phyloP scores from a whole-genome alignment of 495 filamentous ascomycete genomes.

The Xylaria nigripes region DNA sequence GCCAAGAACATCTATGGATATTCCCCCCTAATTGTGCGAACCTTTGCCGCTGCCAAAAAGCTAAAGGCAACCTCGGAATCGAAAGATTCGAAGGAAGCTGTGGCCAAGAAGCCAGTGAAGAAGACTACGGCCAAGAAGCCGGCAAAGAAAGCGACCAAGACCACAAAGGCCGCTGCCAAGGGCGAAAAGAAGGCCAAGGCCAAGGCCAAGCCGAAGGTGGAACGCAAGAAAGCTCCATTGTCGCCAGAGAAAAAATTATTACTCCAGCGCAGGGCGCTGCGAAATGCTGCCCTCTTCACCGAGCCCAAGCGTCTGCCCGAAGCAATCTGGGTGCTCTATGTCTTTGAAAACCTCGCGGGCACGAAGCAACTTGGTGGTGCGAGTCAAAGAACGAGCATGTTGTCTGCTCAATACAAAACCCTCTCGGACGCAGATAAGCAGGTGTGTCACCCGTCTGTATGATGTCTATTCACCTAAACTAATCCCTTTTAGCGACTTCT shows the following conservation, averaged over 20 bases:
- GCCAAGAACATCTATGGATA: slow-evolving; percentile 8
- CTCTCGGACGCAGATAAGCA: slow-evolving; percentile 24
- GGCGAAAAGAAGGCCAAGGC: slow-evolving; percentile 14
- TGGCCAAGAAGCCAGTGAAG: slow-evolving; percentile 15
- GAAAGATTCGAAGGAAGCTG: slow-evolving; percentile 20
- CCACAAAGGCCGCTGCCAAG: slow-evolving; percentile 7
- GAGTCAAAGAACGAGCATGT: neutral
- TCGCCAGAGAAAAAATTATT: slow-evolving; percentile 14
- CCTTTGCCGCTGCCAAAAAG: slow-evolving; percentile 22
- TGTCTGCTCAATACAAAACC: slow-evolving; percentile 18
- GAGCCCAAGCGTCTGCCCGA: slow-evolving; percentile 14
- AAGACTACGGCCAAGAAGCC: slow-evolving; percentile 8
- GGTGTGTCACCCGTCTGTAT: slow-evolving; percentile 18
- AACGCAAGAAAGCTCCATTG: slow-evolving; percentile 10
- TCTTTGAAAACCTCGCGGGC: slow-evolving; percentile 9
- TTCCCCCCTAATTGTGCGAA: slow-evolving; percentile 13
- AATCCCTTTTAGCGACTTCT: slow-evolving; percentile 22
- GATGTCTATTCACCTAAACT: neutral
- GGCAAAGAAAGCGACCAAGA: slow-evolving; percentile 9
- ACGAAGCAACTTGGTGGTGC: neutral
- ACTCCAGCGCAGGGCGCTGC: slow-evolving; percentile 17
- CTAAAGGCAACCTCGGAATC: too few species aligned
- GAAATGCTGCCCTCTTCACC: slow-evolving; percentile 21
- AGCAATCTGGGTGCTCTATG: slow-evolving; percentile 16
- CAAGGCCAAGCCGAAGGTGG: slow-evolving; percentile 14